Conservation (phyloP, 768 basidiomycete species). For the Nevesoporus exiguus region DNA sequence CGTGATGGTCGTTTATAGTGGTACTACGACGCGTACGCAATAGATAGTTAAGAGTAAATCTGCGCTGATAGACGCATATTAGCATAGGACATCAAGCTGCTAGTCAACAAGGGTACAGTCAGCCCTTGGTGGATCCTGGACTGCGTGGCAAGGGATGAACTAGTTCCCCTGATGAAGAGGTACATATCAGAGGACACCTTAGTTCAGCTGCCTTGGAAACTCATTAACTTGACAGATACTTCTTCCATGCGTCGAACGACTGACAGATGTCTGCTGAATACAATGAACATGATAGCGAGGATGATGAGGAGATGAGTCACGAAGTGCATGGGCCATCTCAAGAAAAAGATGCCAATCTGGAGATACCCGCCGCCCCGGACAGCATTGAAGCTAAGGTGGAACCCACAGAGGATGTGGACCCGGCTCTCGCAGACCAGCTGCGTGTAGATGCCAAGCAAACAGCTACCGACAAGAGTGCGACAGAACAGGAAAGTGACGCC, state of each 20-base stretch:
- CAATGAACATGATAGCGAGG: constrained; percentile 36
- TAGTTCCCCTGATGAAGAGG: constrained; percentile 66
- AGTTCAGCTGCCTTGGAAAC: neutral
- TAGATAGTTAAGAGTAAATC: neutral
- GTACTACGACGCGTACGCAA: constrained; percentile 61
- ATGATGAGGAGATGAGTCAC: constrained; percentile 30
- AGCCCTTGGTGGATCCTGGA: constrained; percentile 81
- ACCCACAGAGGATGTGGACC: constrained; percentile 40
- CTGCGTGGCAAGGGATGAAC: constrained; percentile 57
- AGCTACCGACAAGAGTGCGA: constrained; percentile 32
- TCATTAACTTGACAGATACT: constrained; percentile 49
- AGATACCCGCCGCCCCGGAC: neutral
- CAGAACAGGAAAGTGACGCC: constrained; percentile 59
- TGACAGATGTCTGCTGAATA: constrained; percentile 54
- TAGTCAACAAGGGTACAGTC: constrained; percentile 65
- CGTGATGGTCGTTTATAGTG: constrained; percentile 64
- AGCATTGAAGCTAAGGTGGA: constrained; percentile 20
- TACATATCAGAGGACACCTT: constrained; percentile 26
- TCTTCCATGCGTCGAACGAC: constrained; percentile 65
- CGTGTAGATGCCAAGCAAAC: constrained; percentile 42
- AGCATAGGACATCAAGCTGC: constrained; percentile 70
- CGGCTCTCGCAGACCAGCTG: constrained; percentile 59
- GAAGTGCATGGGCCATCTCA: constrained; percentile 5
- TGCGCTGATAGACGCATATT: neutral
- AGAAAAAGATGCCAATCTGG: constrained; percentile 16